These are phyloP conservation scores for Phytophthora pinifolia DNA, from an alignment of 352 stramenopile genomes.

Conservation along the genomic window DNA sequence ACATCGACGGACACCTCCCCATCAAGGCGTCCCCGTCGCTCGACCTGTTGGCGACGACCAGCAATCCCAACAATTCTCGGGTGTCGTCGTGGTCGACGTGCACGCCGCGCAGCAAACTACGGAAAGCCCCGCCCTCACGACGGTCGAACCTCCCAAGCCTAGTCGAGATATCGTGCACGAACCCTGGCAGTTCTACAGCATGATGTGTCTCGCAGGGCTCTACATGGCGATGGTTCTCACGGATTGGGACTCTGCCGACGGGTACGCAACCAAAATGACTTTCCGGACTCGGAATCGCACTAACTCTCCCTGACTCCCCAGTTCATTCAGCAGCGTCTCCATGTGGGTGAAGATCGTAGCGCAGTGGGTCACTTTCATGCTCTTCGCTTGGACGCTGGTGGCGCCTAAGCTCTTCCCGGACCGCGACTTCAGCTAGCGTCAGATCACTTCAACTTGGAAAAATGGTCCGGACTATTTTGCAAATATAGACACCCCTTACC, in stretches of 20 bases:
- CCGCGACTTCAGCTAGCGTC: conserved; percentile 81
- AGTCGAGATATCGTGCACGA: conserved; percentile 47
- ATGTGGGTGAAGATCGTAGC: conserved; percentile 97
- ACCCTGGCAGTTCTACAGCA: conserved; percentile 93
- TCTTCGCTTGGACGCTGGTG: conserved; percentile 95
- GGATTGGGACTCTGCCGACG: conserved; percentile 90
- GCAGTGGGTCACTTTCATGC: conserved; percentile 92
- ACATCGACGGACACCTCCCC: neutral
- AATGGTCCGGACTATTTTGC: conserved; percentile 17
- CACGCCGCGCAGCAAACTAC: conserved; percentile 11
- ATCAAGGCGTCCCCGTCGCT: neutral
- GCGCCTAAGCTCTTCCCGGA: conserved; percentile 94
- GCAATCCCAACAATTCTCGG: conserved; percentile 18
- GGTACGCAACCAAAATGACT: conserved; percentile 26
- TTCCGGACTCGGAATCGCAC: neutral
- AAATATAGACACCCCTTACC: conserved; percentile 3
- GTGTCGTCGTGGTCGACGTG: conserved; percentile 60
- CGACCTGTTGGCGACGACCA: neutral
- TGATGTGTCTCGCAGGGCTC: conserved; percentile 90
- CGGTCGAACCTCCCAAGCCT: conserved; percentile 45
- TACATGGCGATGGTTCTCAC: conserved; percentile 96
- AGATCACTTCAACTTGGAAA: conserved; percentile 16
- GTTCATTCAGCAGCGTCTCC: conserved; percentile 67
- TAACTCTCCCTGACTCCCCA: conserved; percentile 1
- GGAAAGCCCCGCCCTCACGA: conserved; percentile 13